A percentile compares a stretch with the other conserved stretches of the same genome.
These are phyloP conservation scores for Leptomonas pyrrhocoris DNA, from an alignment of 208 protist genomes.

Conservation along the genomic window DNA sequence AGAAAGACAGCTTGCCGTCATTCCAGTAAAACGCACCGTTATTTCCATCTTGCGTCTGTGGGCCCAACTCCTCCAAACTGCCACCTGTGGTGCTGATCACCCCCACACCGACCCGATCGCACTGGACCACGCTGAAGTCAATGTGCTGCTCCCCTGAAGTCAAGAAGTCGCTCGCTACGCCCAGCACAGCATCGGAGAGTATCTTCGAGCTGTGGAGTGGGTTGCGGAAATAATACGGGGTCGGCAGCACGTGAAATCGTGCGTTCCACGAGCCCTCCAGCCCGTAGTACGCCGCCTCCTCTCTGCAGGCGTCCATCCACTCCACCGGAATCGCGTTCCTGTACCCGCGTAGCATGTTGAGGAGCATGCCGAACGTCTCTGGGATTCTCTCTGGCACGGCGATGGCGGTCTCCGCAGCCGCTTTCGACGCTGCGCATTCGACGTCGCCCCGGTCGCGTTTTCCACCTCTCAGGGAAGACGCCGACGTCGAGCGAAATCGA, in stretches of 20 bases:
- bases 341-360: conserved; percentile 77
- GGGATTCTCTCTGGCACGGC: conserved; percentile 41
- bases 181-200: conserved; percentile 47
- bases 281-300: conserved; percentile 63
- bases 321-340: conserved; percentile 39
- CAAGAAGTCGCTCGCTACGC: conserved; percentile 54
- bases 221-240: conserved; percentile 39
- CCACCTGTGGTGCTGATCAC: conserved; percentile 32
- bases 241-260: conserved; percentile 15
- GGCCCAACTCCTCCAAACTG: conserved; percentile 12
- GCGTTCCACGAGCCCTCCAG: conserved; percentile 47
- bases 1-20: conserved; percentile 58
- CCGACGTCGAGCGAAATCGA: background rate
- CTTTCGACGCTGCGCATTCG: background rate
- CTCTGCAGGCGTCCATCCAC: conserved; percentile 43
- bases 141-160: conserved; percentile 45
- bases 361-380: conserved; percentile 47
- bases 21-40: conserved; percentile 70
- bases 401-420: conserved; percentile 18
- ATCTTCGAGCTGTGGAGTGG: conserved; percentile 39
- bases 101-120: conserved; percentile 57
- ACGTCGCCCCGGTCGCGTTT: background rate
- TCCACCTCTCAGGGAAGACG: background rate
- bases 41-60: conserved; percentile 13
- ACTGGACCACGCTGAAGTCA: conserved; percentile 52